Evolutionary conservation across 1,284 basidiomycete genomes (phyloP), one percentile per base, ranked within the genome.

Genomic region (Retiboletus flavoniger): DNA sequence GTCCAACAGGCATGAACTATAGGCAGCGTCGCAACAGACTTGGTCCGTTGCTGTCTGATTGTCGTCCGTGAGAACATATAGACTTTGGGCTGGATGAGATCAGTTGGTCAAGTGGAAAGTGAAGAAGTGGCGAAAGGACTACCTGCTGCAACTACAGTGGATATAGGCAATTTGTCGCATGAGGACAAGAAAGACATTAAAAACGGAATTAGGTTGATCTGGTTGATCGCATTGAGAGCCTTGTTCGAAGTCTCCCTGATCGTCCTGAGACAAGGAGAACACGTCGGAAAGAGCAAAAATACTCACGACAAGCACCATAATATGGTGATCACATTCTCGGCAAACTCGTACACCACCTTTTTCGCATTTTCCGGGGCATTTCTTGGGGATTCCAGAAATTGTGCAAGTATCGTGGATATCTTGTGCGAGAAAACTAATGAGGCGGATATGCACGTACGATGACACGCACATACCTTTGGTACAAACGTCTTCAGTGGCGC

Each of bases 291-390:
- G 42, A 24, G 19, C 10, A 24, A 44, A 42, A 17, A 5, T 13
- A 78, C 91, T 82, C 74, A 94, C 92, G 91, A 91, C 56, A 98
- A 79, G 73, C 92, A 94, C 95, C 95, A 97, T 29, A 98, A 71
- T 21, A 91, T 83, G 9, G 91, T 93, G 59, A 96, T 89, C 28
- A 95, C 82, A 71, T 94, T 96, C 62, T 97, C 94, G 3, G 92
- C 83, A 65, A 96, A 88, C 58, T 89, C 85, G 65, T 92, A 93
- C 6, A 93, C 84, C 38, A 93, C 76, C 69, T 85, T 87, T 63
- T 85, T 83, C 1, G 83, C 79, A 63, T 82, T 87, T 63, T 89
- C 84, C 3, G 85, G 75, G 1, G 84, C 78, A 21, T 75, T 74
- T 67, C 80, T 82, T 6, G 83, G 77, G 39, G 78, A 75, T 16